Evolutionary conservation across 441 rosid species (phyloP), one percentile per base, ranked within the genome.

Genomic region (Geranium incanum): DNA sequence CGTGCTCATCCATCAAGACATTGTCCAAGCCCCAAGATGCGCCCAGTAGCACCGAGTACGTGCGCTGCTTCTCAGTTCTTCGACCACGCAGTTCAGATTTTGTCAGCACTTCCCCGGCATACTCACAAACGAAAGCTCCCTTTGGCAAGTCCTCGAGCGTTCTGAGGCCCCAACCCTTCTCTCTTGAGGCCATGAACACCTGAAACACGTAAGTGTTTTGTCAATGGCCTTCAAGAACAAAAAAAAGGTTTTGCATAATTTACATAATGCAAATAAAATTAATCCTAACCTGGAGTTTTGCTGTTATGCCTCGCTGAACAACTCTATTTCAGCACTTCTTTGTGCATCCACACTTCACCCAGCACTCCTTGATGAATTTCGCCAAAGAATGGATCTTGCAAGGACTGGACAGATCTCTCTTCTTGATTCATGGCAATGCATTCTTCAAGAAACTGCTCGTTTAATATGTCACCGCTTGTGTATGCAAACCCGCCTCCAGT

Each of bases 141-240:
- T 91, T 90, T 21, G 86, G 96, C 71, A 95, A 86, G 79, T 88
- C 88, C 74, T 89, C 91, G 18, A 89, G 85, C 70, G 95, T 86
- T 77, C 95, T 84, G 15, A 95, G 84, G 23, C 99, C 99, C 99
- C 99, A 95, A 3, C 96, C 97, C 83, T 82, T 95, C 67, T 87
- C 93, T 78, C 88, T 85, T 21, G 88, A 68, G 2, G 98, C 88
- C 78, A 80, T 80, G 81, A 90, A 95, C 68, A 92, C 92, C 98
- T 92, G 82, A 68, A 3, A 71, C 36, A 33, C 33, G 33, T 2
- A 8, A 1, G 38, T 4, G 3, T n/a, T 64, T 23, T 23, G 63
- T 57, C 28, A 57, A 5, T 16, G 63, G 23, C 63, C 63, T 57
- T 57, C 63, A 57, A 57, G 1, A 16, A 57, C 19, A 5, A 57